These are phyloP conservation scores for Yamadazyma oceani DNA, from an alignment of 1,139 yeast species.

Conservation along the genomic window DNA sequence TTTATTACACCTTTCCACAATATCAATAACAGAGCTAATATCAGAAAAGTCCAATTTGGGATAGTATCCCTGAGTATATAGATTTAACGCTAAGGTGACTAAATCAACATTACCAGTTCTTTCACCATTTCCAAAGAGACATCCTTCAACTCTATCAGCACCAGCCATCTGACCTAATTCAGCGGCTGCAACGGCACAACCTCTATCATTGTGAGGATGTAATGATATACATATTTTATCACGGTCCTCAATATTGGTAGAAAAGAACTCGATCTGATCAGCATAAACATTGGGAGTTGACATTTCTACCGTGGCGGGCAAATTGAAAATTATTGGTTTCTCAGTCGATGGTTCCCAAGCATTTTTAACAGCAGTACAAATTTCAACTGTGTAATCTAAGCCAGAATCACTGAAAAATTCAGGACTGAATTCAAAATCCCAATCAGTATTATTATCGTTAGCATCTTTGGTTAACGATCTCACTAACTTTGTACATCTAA, in stretches of 20 bases:
- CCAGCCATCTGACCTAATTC: slow-evolving; percentile 51
- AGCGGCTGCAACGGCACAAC: slow-evolving; percentile 52
- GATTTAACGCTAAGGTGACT: slow-evolving; percentile 47
- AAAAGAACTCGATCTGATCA: slow-evolving; percentile 50
- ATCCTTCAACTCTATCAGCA: slow-evolving; percentile 52
- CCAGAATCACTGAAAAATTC: slow-evolving; percentile 49
- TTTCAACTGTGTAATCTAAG: slow-evolving; percentile 42
- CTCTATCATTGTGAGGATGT: slow-evolving; percentile 52
- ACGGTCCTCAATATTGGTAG: slow-evolving; percentile 40
- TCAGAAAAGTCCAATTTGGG: slow-evolving; percentile 48
- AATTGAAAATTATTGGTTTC: slow-evolving; percentile 45
- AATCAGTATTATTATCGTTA: slow-evolving; percentile 36
- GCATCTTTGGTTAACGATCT: slow-evolving; percentile 42
- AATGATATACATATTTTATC: slow-evolving; percentile 47
- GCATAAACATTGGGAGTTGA: slow-evolving; percentile 51
- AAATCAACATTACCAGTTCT: slow-evolving; percentile 52
- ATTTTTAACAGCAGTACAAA: slow-evolving; percentile 47
- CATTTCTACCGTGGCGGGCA: slow-evolving; percentile 52
- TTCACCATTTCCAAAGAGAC: slow-evolving; percentile 52
- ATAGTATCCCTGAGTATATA: slow-evolving; percentile 47
- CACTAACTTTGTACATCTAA: slow-evolving; percentile 42
- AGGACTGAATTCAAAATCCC: slow-evolving; percentile 49
- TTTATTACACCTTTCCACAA: slow-evolving; percentile 48
- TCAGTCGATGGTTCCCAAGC: slow-evolving; percentile 48
- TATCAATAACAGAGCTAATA: slow-evolving; percentile 38